A percentile compares a stretch with the other conserved stretches of the same genome.
These are phyloP conservation scores for Dendryphion nanum DNA, from an alignment of 2,329 filamentous ascomycete genomes.

Conservation along the genomic window DNA sequence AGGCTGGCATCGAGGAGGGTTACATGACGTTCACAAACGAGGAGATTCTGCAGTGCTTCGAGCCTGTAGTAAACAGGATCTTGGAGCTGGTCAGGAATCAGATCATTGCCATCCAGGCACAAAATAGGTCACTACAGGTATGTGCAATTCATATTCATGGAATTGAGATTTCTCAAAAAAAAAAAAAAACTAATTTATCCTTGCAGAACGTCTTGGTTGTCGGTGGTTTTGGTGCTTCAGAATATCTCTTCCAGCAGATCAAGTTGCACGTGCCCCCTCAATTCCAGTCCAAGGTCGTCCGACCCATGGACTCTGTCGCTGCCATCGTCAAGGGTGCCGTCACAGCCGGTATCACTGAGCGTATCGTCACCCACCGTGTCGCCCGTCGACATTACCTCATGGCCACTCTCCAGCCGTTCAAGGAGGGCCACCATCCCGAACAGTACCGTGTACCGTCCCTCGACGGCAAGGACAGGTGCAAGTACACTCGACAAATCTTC, in stretches of 20 bases:
- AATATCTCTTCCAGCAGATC: conserved; percentile 99
- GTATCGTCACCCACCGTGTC: conserved; percentile 94
- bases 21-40: conserved; percentile 99
- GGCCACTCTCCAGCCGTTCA: conserved; percentile 98
- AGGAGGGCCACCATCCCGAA: conserved; percentile 97
- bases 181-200: conserved; percentile 22
- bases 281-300: conserved; percentile 96
- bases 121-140: conserved; percentile 85
- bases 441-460: conserved; percentile 95
- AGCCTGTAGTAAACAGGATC: conserved; percentile 96
- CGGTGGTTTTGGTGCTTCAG: conserved; percentile 95
- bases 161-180: too few relatives aligned
- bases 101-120: conserved; percentile 97
- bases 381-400: conserved; percentile 98
- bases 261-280: conserved; percentile 97
- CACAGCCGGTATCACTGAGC: conserved; percentile 95
- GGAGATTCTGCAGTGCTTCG: conserved; percentile 97
- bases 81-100: conserved; percentile 95
- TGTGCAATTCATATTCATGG: too few relatives aligned
- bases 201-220: conserved; percentile 85
- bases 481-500: conserved; percentile 97
- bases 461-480: conserved; percentile 96
- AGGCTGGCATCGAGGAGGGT: conserved; percentile 96
- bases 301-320: conserved; percentile 97
- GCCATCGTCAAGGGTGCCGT: conserved; percentile 98